Evolutionary conservation across 2,329 filamentous ascomycete species (phyloP), one percentile per base, ranked within the genome.

Genomic region (Botrytis aclada): DNA sequence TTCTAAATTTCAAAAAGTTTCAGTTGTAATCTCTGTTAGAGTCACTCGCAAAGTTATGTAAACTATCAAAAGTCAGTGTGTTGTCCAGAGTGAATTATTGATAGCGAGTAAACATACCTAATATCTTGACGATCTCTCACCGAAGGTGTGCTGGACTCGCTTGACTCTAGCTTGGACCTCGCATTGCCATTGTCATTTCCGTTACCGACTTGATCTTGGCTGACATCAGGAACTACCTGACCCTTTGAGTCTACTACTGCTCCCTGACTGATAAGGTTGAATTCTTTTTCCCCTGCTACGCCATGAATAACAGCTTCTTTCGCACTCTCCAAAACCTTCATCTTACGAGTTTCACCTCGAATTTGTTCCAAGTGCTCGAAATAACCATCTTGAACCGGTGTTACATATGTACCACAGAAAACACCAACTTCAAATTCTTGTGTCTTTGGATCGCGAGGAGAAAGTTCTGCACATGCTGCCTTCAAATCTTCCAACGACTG

Each of bases 321-420:
- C 6, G 90, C 90, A 63, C 85, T 87, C 77, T 91, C 88, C 75
- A 92, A 82, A 29, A 89, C 86, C 82, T 92, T 92, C 75, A 88
- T 81, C 82, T 92, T 92, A 75, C 87, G 85, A 75, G 88, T 91
- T 81, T 93, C 90, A 64, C 91, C 92, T 70, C 93, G 87, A 29
- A 94, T 83, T 73, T 87, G 84, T 82, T 93, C 91, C 8, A 97
- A 85, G 78, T 94, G 93, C 76, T 93, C 89, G 77, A 98, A 96
- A 83, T 98, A 98, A 54, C 88, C 90, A 10, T 90, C 87, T 1
- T 91, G 88, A 2, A 98, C 92, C 0, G 89, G 89, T 0, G 95
- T 98, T 74, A 93, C 86, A 82, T 98, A 98, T 76, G 90, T 89
- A 63, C 95, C 95, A 80, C 90, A 94, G 84, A 98, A 98, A 14